Evolutionary conservation across 257 asterid genomes (phyloP).

Genomic region (Penstemon barbatus): DNA sequence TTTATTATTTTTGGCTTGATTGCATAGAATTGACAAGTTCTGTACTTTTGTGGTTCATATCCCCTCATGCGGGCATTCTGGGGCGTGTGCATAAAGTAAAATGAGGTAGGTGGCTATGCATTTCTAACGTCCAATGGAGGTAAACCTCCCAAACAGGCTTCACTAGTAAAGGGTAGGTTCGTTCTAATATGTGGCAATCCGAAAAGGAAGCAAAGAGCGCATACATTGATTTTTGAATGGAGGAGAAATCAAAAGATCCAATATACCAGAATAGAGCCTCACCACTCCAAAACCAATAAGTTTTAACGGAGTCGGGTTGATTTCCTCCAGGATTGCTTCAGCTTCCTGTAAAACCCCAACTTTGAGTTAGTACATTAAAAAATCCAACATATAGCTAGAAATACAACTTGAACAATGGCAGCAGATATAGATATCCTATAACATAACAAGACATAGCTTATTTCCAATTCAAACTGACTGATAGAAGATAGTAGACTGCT

Average conservation of each 20-base stretch:
- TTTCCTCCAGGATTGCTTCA: conserved; percentile 82
- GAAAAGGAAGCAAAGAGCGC: not conserved
- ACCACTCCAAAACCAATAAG: conserved; percentile 69
- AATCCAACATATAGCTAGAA: not conserved
- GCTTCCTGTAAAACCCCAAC: conserved; percentile 57
- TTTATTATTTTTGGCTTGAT: not conserved
- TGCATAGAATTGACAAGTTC: not conserved
- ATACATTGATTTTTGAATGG: not conserved
- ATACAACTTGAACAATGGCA: not conserved
- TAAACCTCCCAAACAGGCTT: not conserved
- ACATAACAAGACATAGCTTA: not conserved
- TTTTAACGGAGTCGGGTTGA: conserved; percentile 75
- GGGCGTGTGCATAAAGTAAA: not conserved
- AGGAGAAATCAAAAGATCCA: not conserved
- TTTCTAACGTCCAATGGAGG: not conserved
- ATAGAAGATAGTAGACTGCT: not conserved
- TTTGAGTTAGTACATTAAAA: conserved; percentile 24
- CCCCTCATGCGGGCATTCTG: not conserved
- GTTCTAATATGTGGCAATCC: not conserved
- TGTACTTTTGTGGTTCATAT: not conserved
- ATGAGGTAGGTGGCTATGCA: not conserved
- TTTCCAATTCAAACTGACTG: not conserved
- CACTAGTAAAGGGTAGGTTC: too few relatives aligned
- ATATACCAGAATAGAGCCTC: conserved; percentile 22
- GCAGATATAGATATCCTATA: not conserved